Conservation (phyloP, 495 filamentous ascomycete species). For the Copromyces sp. region DNA sequence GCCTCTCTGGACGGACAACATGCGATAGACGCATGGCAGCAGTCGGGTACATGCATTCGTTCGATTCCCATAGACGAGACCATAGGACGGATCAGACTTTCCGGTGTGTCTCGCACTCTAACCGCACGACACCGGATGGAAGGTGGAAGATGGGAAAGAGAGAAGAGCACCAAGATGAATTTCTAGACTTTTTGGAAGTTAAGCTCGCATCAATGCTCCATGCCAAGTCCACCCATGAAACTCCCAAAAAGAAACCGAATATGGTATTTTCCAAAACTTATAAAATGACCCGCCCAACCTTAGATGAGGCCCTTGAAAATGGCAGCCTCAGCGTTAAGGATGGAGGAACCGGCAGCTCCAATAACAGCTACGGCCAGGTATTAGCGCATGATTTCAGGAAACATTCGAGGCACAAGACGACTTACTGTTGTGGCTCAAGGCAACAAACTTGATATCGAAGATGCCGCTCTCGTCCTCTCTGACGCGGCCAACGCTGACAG, state of each 20-base stretch:
- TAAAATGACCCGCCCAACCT: slow-evolving; percentile 2
- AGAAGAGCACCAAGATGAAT: not conserved
- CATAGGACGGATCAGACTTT: not conserved
- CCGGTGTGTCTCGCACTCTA: not conserved
- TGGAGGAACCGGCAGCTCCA: slow-evolving; percentile 87
- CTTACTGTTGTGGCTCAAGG: slow-evolving; percentile 75
- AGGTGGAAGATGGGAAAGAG: not conserved
- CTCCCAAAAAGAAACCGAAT: not conserved
- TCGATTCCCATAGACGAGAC: not conserved
- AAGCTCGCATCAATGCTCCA: not conserved
- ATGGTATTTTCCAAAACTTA: not conserved
- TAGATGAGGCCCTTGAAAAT: slow-evolving; percentile 79
- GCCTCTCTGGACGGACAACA: not conserved
- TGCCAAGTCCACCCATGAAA: not conserved
- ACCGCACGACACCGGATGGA: not conserved
- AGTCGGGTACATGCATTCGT: not conserved
- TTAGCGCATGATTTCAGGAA: slow-evolving; percentile 1
- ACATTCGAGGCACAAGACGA: slow-evolving; percentile 4
- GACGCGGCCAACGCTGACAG: slow-evolving; percentile 71
- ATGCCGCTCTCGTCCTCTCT: slow-evolving; percentile 64
- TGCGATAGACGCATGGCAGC: not conserved
- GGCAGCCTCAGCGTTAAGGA: slow-evolving; percentile 88
- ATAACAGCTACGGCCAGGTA: slow-evolving; percentile 54
- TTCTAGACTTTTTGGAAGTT: not conserved
- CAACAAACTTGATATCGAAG: slow-evolving; percentile 75